Conservation (phyloP, 129 eudicot genomes). For the Calendula officinalis region DNA sequence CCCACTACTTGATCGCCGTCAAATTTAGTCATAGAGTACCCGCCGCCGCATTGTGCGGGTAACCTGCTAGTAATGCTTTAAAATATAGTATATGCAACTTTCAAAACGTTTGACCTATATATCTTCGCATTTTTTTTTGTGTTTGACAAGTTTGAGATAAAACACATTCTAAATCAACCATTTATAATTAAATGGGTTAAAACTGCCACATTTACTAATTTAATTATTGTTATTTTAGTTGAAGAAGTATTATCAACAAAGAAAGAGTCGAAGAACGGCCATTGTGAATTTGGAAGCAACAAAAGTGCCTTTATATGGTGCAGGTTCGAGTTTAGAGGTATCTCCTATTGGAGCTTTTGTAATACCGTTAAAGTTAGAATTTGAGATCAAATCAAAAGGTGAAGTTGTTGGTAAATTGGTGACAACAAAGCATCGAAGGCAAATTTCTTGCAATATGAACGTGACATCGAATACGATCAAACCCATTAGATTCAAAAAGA, state of each 20-base stretch:
- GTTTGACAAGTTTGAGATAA: background rate
- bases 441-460: conserved; percentile 58
- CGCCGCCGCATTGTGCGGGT: too few relatives aligned
- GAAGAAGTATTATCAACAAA: conserved; percentile 75
- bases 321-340: conserved; percentile 64
- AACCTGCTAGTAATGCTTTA: too few relatives aligned
- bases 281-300: conserved; percentile 54
- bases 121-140: background rate
- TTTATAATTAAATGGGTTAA: background rate
- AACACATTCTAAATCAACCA: too few relatives aligned
- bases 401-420: conserved; percentile 88
- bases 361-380: conserved; percentile 66
- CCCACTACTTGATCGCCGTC: too few relatives aligned
- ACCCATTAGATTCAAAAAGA: conserved; percentile 69
- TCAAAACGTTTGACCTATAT: too few relatives aligned
- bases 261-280: conserved; percentile 64
- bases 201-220: background rate
- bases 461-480: conserved; percentile 57
- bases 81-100: too few relatives aligned
- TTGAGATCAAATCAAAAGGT: conserved; percentile 63
- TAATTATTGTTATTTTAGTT: conserved; percentile 41
- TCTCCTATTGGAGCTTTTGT: conserved; percentile 35
- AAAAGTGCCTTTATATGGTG: conserved; percentile 87
- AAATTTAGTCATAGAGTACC: too few relatives aligned
- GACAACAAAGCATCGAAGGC: conserved; percentile 53